A percentile compares a stretch with the other conserved stretches of the same genome.
Evolutionary conservation across 1,284 basidiomycete species (phyloP).

Genomic region (Moniliophthora roreri): DNA sequence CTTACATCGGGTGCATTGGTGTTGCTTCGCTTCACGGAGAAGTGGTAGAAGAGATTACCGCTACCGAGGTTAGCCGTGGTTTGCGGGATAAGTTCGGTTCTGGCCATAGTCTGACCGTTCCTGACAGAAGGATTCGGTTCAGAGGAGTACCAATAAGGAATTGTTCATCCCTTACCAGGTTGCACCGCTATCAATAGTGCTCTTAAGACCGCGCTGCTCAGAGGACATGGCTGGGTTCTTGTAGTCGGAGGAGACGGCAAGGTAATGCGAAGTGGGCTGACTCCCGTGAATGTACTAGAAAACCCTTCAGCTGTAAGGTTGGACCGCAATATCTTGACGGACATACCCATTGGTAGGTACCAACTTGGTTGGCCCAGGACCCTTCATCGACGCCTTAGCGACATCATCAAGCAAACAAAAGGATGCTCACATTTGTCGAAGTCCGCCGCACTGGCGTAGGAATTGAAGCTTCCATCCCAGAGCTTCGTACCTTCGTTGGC

Average conservation of each 20-base stretch:
- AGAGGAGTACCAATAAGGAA: not conserved
- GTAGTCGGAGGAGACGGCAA: constrained; percentile 50
- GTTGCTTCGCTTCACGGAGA: constrained; percentile 49
- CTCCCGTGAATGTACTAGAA: constrained; percentile 62
- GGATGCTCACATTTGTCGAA: constrained; percentile 52
- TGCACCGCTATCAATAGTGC: constrained; percentile 53
- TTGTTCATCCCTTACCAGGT: constrained; percentile 52
- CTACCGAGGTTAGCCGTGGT: constrained; percentile 55
- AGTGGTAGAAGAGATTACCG: constrained; percentile 67
- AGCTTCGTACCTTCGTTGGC: no score
- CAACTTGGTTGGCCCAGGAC: constrained; percentile 59
- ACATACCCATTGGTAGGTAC: constrained; percentile 56
- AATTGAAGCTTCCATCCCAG: constrained; percentile 57
- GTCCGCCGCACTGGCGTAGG: constrained; percentile 42
- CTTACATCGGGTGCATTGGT: constrained; percentile 55
- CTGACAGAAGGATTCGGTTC: not conserved
- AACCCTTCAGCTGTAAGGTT: not conserved
- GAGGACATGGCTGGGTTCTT: constrained; percentile 61
- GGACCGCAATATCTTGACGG: not conserved
- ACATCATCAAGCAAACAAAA: not conserved
- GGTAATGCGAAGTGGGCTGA: constrained; percentile 51
- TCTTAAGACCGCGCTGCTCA: constrained; percentile 53
- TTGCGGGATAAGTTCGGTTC: constrained; percentile 59
- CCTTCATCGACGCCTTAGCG: constrained; percentile 31
- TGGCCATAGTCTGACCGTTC: constrained; percentile 27